These are phyloP conservation scores for Chamaecyparis obtusa DNA, from an alignment of 75 land plant species.

Conservation along the genomic window DNA sequence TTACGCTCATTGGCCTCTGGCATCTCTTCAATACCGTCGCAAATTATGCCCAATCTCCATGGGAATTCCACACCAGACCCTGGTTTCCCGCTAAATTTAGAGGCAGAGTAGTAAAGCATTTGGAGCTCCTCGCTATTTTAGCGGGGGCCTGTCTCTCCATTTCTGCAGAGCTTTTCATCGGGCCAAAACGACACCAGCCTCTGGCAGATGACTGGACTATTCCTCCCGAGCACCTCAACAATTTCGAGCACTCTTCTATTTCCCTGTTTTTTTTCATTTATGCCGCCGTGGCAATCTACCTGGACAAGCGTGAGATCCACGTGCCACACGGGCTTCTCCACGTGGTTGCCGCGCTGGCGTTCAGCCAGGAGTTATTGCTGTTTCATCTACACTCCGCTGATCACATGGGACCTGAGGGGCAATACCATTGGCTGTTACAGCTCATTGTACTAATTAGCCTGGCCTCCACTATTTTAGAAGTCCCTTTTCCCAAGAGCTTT, in stretches of 20 bases:
- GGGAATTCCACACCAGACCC: background rate
- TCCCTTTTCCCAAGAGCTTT: conserved; percentile 29
- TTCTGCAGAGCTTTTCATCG: too few relatives aligned
- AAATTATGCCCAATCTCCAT: background rate
- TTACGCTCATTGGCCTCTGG: background rate
- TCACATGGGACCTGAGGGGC: conserved; percentile 64
- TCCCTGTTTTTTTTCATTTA: conserved; percentile 63
- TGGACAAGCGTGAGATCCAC: conserved; percentile 17
- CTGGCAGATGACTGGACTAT: too few relatives aligned
- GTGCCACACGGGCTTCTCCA: conserved; percentile 21
- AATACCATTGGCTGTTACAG: conserved; percentile 89
- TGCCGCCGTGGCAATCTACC: conserved; percentile 39
- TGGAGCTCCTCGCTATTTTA: background rate
- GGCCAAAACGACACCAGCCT: too few relatives aligned
- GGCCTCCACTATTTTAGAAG: conserved; percentile 27
- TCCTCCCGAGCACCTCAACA: conserved; percentile 29
- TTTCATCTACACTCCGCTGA: conserved; percentile 82
- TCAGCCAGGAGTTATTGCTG: conserved; percentile 62
- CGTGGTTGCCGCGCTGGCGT: conserved; percentile 44
- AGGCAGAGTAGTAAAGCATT: background rate
- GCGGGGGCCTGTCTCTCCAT: too few relatives aligned
- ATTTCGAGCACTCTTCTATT: conserved; percentile 69
- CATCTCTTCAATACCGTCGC: background rate
- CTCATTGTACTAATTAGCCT: conserved; percentile 40
- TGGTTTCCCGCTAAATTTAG: background rate